Base-by-base conservation (phyloP, 2,329 filamentous ascomycete genomes). In the Fusarium sp. region DNA sequence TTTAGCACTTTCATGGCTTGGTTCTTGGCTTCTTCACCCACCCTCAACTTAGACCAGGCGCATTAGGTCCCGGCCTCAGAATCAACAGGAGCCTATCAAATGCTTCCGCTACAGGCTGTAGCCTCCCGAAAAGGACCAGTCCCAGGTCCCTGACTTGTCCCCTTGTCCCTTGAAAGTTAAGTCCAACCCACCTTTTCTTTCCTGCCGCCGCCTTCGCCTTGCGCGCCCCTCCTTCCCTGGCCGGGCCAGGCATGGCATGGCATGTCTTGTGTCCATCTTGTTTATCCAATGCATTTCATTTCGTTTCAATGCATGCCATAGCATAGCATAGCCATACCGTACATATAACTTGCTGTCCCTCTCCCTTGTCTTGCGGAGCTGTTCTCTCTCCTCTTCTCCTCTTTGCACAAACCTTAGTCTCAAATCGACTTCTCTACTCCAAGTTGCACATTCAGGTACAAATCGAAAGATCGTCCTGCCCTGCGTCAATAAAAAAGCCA, bases 31-130 rank as follows among this genome's bases (percentile, higher is more conserved):
- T 32, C 47, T 40, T 57, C 54, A 46, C 40, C 46, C 45, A 58
- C 54, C 51, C 43, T 66, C 60, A 46, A 56, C 60, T 59, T 58
- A 51, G 48, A 40, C 60, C 58, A 70, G 56, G 62, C 62, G 48
- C 62, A 55, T 70, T 70, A 70, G 67, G 67, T 68, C 67, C 67
- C 58, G 67, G 58, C 67, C 63, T 71, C 38, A 59, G 48, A 71
- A 65, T 52, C 38, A 56, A 45, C 18, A 16, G 32, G 46, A 69
- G 58, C 68, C 68, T 71, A 70, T 70, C 54, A 71, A 71, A 45
- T 40, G 56, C 20, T 69, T 47, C 34, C 47, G 30, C 24, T 25
- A 34, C 22, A 51, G 20, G 44, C 49, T 56, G 67, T 68, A 71
- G 51, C 53, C 67, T 71, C 54, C 68, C 68, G 64, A 68, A 60